Base-by-base conservation (phyloP, 2,329 filamentous ascomycete species). In the Cladosporium oxysporum region DNA sequence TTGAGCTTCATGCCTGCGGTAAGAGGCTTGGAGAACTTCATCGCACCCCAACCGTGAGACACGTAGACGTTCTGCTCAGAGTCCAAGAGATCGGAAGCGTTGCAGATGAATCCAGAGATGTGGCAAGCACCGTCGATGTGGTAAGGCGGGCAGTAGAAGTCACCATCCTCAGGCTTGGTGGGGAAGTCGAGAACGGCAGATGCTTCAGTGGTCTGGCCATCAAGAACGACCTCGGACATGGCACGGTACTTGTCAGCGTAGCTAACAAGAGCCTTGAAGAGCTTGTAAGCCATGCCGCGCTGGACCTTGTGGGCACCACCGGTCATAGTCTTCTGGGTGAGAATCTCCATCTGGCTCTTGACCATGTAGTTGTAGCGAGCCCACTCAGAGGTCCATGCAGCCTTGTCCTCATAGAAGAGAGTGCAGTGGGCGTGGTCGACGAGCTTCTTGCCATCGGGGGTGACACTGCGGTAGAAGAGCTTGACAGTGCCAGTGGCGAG, bases 261-360 rank as follows among this genome's bases (percentile, higher is more conserved):
- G 59, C 82, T 83, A 44, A 87, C 85, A 35, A 87, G 78, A 62
- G 83, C 81, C 72, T 84, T 84, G 79, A 87, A 87, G 61, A 90
- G 84, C 79, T 93, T 93, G 84, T 95, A 95, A 16, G 90, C 89
- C 80, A 93, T 86, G 37, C 90, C 90, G 29, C 90, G 87, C 59
- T 90, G 86, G 68, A 93, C 85, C 79, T 91, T 90, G 75, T 90
- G 90, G 31, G 90, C 89, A 65, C 85, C 84, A 47, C 90, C 90
- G 37, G 82, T 83, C 71, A 85, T 80, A 64, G 90, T 88, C 66
- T 87, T 89, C 68, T 85, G 83, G 72, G 87, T 86, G 74, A 94
- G 87, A 41, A 92, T 82, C 74, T 93, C 81, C 65, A 84, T 80
- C 74, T 84, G 82, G 58, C 79, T 79, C 74, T 84, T 81, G 60